Base-by-base conservation (phyloP, 495 filamentous ascomycete species). In the Penicillium dipodomyicola region DNA sequence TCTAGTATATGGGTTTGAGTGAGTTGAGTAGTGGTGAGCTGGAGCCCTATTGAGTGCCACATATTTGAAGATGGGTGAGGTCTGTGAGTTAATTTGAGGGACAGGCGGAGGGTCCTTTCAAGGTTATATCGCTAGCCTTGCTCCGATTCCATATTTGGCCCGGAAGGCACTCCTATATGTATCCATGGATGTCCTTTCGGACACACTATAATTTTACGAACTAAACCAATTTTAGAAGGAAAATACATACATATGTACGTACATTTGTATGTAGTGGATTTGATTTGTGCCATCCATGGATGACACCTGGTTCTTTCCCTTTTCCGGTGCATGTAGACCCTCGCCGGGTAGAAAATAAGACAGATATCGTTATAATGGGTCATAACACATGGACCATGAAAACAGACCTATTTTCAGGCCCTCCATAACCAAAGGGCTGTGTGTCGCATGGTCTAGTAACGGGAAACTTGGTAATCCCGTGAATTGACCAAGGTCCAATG, bases 361-460 rank as follows among this genome's bases (percentile, higher is more conserved):
- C n/a, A 45, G 25, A 27, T n/a, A 14, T 17, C 23, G 9, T n/a
- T 25, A 15, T 14, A 29, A 29, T 47, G 45, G 32, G 27, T 48
- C 45, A 32, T 20, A 32, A 48, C 27, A 48, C n/a, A 12, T 48
- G 20, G n/a, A 19, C 27, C n/a, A 47, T 47, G 33, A 47, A 20
- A 9, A 29, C 25, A 46, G 17, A 47, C 45, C 30, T 48, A 29
- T 32, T 48, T 12, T 17, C 22, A 45, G 15, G 43, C 12, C 44
- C 45, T 19, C 23, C 27, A 11, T 17, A 11, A 29, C 6, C 45
- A 29, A 48, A n/a, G 29, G 10, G 15, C 8, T 39, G 25, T 47
- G 4, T 15, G n/a, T 8, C 7, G 3, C 3, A 47, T 27, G 27
- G 1, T n/a, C 29, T 20, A 12, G 15, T 7, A 17, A 12, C 4